Percentiles rank a stretch among this genome's conserved stretches.
phyloP scores from a whole-genome alignment of 2,329 filamentous ascomycete species.

The Ceratocystis harringtonii region DNA sequence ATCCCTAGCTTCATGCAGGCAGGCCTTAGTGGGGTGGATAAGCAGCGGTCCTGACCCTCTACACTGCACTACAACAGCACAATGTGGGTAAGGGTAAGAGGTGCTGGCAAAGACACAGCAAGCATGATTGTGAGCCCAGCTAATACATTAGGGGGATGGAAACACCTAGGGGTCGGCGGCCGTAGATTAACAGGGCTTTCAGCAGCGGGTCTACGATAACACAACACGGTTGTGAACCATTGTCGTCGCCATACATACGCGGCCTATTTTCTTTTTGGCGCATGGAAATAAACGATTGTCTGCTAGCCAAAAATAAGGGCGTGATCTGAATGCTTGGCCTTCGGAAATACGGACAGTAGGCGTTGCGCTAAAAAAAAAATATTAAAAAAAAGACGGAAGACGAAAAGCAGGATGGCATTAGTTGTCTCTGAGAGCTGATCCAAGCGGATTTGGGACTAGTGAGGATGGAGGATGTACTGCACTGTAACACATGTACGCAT shows the following conservation, averaged over 20 bases:
- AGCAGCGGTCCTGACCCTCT: not conserved
- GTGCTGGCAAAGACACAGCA: not conserved
- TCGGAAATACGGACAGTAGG: not conserved
- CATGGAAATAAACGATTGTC: not conserved
- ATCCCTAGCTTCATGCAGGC: slow-evolving; percentile 1
- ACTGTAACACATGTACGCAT: not conserved
- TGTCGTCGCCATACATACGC: not conserved
- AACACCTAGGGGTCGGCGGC: too few relatives aligned
- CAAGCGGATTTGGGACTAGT: not conserved
- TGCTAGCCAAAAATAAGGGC: not conserved
- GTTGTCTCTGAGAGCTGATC: not conserved
- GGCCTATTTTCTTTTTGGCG: not conserved
- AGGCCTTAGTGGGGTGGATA: not conserved
- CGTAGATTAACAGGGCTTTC: too few relatives aligned
- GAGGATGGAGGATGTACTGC: not conserved
- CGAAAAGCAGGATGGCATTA: not conserved
- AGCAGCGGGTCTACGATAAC: too few relatives aligned
- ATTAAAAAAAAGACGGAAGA: not conserved
- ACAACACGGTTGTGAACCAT: not conserved
- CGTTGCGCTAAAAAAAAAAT: not conserved
- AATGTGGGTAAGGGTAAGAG: not conserved
- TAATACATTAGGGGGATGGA: not conserved
- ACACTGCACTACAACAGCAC: not conserved
- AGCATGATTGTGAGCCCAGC: not conserved
- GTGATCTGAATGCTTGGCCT: not conserved